Conservation (phyloP, 768 basidiomycete genomes). For the Tulasnella sp. region DNA sequence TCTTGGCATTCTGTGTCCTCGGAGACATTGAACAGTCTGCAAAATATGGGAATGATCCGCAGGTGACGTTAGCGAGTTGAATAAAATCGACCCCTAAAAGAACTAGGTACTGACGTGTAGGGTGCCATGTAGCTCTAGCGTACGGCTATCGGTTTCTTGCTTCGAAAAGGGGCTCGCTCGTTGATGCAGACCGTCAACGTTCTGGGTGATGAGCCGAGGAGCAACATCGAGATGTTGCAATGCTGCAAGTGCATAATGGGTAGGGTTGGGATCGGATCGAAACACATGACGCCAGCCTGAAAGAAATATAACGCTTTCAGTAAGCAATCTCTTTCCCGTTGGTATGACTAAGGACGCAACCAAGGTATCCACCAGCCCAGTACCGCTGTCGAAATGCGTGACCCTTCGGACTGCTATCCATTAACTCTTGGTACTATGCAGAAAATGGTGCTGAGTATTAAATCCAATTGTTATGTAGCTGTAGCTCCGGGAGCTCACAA, state of each 20-base stretch:
- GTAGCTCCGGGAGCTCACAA: conserved; percentile 39
- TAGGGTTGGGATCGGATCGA: conserved; percentile 80
- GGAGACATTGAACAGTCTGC: conserved; percentile 71
- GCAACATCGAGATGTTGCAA: conserved; percentile 65
- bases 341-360: neutral
- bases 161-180: conserved; percentile 55
- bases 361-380: conserved; percentile 74
- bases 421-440: conserved; percentile 72
- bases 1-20: conserved; percentile 65
- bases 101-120: conserved; percentile 55
- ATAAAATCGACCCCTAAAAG: neutral
- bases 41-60: conserved; percentile 5
- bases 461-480: conserved; percentile 24
- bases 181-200: conserved; percentile 90
- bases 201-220: conserved; percentile 66
- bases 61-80: neutral
- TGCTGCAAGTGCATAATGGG: conserved; percentile 81
- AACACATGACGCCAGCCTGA: conserved; percentile 74
- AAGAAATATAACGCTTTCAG: neutral
- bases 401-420: conserved; percentile 66
- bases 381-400: conserved; percentile 80
- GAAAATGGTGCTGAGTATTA: neutral
- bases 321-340: neutral
- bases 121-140: conserved; percentile 86
- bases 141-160: conserved; percentile 40